Percentiles rank a stretch among this genome's conserved stretches.
Conservation (phyloP, 2,329 filamentous ascomycete species). For the Aspergillus hortae region DNA sequence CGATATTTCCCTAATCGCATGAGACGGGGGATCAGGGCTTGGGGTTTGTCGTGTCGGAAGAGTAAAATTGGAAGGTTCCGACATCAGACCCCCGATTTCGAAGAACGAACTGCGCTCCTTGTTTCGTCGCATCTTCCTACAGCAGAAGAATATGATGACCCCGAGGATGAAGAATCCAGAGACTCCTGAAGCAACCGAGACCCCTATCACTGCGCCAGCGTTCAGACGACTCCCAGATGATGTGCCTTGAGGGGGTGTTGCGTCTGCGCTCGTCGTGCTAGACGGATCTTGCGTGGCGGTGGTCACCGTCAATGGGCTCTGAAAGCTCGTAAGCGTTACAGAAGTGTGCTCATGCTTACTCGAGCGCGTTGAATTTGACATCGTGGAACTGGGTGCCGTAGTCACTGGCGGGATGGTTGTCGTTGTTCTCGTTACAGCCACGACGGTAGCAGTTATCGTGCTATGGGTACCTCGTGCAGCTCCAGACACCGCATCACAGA, state of each 20-base stretch:
- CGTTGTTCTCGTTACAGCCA: constrained; percentile 10
- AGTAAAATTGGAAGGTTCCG: constrained; percentile 32
- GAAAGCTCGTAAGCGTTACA: constrained; percentile 13
- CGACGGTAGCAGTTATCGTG: constrained; percentile 35
- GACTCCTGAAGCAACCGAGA: constrained; percentile 35
- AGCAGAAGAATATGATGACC: constrained; percentile 30
- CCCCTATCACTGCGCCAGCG: constrained; percentile 32
- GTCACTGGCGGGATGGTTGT: neutral
- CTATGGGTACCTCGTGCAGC: constrained; percentile 33
- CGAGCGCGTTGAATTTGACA: neutral
- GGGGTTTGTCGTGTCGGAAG: constrained; percentile 21
- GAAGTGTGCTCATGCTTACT: constrained; percentile 5
- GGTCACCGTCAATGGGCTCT: constrained; percentile 15
- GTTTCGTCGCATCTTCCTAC: constrained; percentile 25
- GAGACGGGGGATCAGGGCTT: constrained; percentile 12
- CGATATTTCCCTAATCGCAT: constrained; percentile 14
- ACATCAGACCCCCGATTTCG: constrained; percentile 39
- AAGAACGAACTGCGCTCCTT: constrained; percentile 27
- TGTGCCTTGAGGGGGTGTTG: too few species aligned
- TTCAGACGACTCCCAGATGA: constrained; percentile 18
- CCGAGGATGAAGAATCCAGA: constrained; percentile 33
- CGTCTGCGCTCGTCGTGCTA: constrained; percentile 8
- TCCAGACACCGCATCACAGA: constrained; percentile 51
- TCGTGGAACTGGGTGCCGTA: neutral
- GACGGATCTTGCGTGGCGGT: constrained; percentile 12